Conservation (phyloP, 2,329 filamentous ascomycete genomes). For the Ophiostoma angusticollis region DNA sequence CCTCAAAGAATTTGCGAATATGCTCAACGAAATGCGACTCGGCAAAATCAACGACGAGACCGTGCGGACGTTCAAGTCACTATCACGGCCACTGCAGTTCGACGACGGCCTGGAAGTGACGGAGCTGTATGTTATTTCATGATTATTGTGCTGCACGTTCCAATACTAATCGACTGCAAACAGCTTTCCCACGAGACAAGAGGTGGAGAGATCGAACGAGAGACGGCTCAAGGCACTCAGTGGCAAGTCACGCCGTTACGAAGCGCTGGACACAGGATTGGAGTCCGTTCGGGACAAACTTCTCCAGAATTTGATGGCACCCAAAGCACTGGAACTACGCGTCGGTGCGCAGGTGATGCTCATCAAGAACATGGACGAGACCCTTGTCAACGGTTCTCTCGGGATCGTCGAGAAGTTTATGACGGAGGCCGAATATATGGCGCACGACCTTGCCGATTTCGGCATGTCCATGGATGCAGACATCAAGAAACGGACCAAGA, state of each 20-base stretch:
- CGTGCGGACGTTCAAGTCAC: slow-evolving; percentile 58
- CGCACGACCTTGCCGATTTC: slow-evolving; percentile 2
- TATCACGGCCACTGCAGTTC: slow-evolving; percentile 59
- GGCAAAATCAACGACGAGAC: slow-evolving; percentile 69
- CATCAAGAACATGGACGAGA: slow-evolving; percentile 98
- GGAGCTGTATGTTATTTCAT: slow-evolving; percentile 55
- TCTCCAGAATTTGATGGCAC: slow-evolving; percentile 85
- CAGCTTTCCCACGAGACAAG: slow-evolving; percentile 71
- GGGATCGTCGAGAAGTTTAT: slow-evolving; percentile 78
- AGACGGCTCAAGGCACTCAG: slow-evolving; percentile 58
- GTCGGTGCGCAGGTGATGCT: slow-evolving; percentile 95
- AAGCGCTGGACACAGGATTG: slow-evolving; percentile 65
- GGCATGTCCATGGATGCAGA: slow-evolving; percentile 25
- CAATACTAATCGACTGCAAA: too few relatives aligned
- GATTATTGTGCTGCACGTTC: too few relatives aligned
- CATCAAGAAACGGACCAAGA: slow-evolving; percentile 44
- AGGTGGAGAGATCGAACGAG: slow-evolving; percentile 80
- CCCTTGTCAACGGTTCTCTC: slow-evolving; percentile 84
- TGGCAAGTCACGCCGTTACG: slow-evolving; percentile 54
- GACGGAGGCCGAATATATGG: slow-evolving; percentile 29
- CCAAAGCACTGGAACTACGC: slow-evolving; percentile 66
- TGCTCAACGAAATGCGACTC: slow-evolving; percentile 96
- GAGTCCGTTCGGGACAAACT: slow-evolving; percentile 65
- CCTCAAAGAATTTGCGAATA: slow-evolving; percentile 61
- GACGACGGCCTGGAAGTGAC: slow-evolving; percentile 70